Conservation (phyloP, 257 asterid genomes). For the Solanum bulbocastanum region DNA sequence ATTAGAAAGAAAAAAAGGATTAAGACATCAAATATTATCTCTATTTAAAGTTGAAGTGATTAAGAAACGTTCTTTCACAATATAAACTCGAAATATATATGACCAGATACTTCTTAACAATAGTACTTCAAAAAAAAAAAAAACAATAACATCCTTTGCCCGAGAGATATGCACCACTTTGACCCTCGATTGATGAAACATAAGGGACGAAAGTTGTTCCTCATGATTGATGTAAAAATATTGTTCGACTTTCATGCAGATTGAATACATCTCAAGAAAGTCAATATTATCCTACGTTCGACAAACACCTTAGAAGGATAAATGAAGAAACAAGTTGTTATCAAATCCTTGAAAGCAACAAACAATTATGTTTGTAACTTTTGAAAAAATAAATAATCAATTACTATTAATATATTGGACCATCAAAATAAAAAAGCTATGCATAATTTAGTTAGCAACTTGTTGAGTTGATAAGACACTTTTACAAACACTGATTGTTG, state of each 20-base stretch:
- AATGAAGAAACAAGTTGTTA: neutral
- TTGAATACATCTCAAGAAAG: neutral
- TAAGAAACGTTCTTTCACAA: neutral
- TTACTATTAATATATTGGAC: neutral
- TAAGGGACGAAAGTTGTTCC: neutral
- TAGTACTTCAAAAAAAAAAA: neutral
- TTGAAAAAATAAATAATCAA: neutral
- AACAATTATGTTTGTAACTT: neutral
- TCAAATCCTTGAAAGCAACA: neutral
- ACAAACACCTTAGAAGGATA: neutral
- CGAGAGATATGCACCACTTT: neutral
- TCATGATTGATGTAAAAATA: neutral
- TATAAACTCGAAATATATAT: neutral
- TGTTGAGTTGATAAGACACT: neutral
- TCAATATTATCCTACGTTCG: neutral
- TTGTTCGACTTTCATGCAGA: neutral
- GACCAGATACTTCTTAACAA: neutral
- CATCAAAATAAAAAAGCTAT: neutral
- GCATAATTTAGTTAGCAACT: neutral
- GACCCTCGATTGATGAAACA: neutral
- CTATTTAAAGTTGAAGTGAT: neutral
- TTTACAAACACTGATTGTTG: neutral
- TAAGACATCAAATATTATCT: neutral
- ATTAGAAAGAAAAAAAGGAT: neutral
- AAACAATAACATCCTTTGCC: neutral